Evolutionary conservation across 225 moss, liverwort and hornwort species (phyloP), one percentile per base, ranked within the genome.

Genomic region (Sphagnum tenellum): DNA sequence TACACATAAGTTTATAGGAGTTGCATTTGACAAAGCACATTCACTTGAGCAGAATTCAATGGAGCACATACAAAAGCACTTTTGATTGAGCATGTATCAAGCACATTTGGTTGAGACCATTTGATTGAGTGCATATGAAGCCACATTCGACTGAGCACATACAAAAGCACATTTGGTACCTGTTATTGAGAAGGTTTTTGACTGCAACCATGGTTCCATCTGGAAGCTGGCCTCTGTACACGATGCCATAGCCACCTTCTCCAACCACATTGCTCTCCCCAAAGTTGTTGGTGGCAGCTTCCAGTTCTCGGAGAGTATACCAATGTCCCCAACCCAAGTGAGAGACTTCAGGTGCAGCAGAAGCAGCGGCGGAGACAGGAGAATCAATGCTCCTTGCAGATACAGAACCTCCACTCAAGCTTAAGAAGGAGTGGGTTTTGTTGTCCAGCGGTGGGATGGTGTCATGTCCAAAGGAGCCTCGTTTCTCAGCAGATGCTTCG

Each of bases 321-420:
- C 96, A 98, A 60, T 93, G 92, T 49, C 96, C 96, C 96, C 93
- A 98, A 9, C 96, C 92, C 58, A 98, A 76, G 72, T 98, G 98
- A 9, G 98, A 90, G 2, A 93, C 98, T 69, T 98, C 93, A 0
- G 92, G 89, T 8, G 82, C 91, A 0, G 79, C 66, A 7, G 79
- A 76, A 46, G 29, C 29, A 29, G 29, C 29, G 1, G 29, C 29
- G 29, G 29, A 29, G 29, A 81, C 78, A 1, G 82, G 84, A 12
- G 85, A 82, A 54, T 92, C 95, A 48, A 76, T 45, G 64, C 81
- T 81, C 4, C 84, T 45, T 4, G 81, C 70, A 46, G 84, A 85
- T 8, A 76, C 82, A 1, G 76, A 77, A 12, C 89, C 84, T 0
- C 80, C 84, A 0, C 88, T 87, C 51, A 81, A 68, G 63, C 90